Evolutionary conservation across 371 early-diverging fungal species (phyloP), one percentile per base, ranked within the genome.

Genomic region (Chytridiales sp.): DNA sequence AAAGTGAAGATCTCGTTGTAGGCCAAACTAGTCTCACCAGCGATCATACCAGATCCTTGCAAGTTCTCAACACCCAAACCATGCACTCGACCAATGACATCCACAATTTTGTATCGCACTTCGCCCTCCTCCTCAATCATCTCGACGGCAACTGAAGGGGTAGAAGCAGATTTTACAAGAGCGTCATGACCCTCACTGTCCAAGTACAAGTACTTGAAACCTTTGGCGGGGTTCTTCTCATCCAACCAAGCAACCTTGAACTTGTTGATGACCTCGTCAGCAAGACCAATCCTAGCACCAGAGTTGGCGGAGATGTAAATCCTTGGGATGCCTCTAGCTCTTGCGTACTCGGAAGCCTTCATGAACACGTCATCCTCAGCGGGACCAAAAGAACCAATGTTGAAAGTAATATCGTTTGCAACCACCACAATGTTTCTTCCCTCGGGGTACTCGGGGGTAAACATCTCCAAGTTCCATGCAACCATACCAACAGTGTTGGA

Each of bases 11-110:
- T 95, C 61, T 94, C 92, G 38, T 95, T 87, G 76, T 99, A 98
- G 4, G 98, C 97, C 56, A 86, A 82, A 35, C 92, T 87, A 29
- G 98, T 99, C 53, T 88, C 97, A 57, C 96, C 97, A n/a, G 99
- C 99, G 87, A 98, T 97, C 82, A 95, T 80, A 57, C 95, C 97
- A 39, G 94, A 94, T 21, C 97, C 99, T 46, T 90, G 86, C 80
- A 99, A 85, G 82, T 97, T 98, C 78, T 99, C 99, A n/a, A 97
- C 97, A 58, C 99, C 99, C 38, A 98, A 80, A 22, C 97, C 96
- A 67, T 97, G 91, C 40, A 81, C 75, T 9, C 78, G 72, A 40
- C 99, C 98, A 61, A 98, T 90, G 11, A 99, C 84, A 67, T 93
- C 92, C 17, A 87, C 85, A 62, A 99, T 86, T 61, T 85, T 84